phyloP scores from a whole-genome alignment of 2,329 filamentous ascomycete genomes.

The Colletotrichum lupini region DNA sequence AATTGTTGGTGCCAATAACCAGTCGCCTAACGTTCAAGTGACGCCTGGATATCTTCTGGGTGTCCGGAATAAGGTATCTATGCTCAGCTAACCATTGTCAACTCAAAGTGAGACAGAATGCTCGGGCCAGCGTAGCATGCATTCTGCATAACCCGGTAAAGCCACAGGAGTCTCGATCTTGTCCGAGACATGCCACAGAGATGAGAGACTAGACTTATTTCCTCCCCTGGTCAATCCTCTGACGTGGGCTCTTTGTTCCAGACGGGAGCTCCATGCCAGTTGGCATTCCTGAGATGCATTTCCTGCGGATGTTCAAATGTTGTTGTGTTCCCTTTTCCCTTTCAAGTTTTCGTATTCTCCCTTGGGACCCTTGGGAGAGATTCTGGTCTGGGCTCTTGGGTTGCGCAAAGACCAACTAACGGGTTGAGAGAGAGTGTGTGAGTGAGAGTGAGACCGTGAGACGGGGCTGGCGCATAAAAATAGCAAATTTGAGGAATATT shows the following conservation, averaged over 20 bases:
- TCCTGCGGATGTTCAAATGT: not conserved
- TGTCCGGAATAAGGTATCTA: not conserved
- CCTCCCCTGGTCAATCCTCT: not conserved
- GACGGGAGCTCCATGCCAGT: slow-evolving; percentile 3
- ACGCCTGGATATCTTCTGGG: not conserved
- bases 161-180: not conserved
- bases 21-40: not conserved
- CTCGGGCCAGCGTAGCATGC: slow-evolving; percentile 17
- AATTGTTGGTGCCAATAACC: not conserved
- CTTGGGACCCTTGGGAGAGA: not conserved
- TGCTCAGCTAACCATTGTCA: not conserved
- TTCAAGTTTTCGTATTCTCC: not conserved
- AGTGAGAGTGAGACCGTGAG: not conserved
- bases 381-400: not conserved
- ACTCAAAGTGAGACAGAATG: slow-evolving; percentile 10
- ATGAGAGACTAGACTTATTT: not conserved
- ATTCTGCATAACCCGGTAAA: slow-evolving; percentile 6
- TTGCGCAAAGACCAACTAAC: not conserved
- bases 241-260: slow-evolving; percentile 1
- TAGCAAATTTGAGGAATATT: slow-evolving; percentile 15
- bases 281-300: slow-evolving; percentile 3
- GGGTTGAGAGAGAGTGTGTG: not conserved
- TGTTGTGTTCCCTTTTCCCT: not conserved
- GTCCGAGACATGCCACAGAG: slow-evolving; percentile 18
- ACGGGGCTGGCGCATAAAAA: slow-evolving; percentile 15